Conservation (phyloP, 495 filamentous ascomycete genomes). For the Aspergillus avenaceus region DNA sequence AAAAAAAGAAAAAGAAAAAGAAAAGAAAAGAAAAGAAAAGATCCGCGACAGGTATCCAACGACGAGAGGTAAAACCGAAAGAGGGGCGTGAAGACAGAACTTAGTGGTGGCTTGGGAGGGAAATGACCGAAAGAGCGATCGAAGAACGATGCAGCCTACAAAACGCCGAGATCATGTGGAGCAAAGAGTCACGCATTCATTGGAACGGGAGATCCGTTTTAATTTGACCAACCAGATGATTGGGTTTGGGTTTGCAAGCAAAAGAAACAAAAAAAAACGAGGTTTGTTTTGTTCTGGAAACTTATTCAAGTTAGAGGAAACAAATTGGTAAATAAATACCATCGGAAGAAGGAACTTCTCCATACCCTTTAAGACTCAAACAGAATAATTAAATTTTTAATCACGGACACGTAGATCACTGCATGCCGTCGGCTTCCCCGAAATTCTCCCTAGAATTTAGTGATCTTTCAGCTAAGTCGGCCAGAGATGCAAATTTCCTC, state of each 20-base stretch:
- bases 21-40: background rate
- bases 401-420: background rate
- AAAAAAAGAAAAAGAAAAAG: background rate
- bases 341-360: no score
- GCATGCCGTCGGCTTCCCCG: background rate
- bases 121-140: conserved; percentile 8
- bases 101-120: no score
- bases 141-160: conserved; percentile 20
- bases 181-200: conserved; percentile 3
- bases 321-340: no score
- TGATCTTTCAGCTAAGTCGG: background rate
- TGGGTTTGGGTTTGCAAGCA: no score
- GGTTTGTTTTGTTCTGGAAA: no score
- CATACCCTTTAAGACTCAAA: background rate
- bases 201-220: no score
- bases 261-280: background rate
- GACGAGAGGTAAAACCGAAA: conserved; percentile 4
- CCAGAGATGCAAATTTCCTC: background rate
- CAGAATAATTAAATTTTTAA: background rate
- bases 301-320: no score
- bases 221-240: no score
- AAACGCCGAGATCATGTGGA: conserved; percentile 14
- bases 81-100: background rate
- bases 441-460: background rate
- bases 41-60: background rate